phyloP scores from a whole-genome alignment of 2,329 filamentous ascomycete genomes.

The Paradendryphiella salina region DNA sequence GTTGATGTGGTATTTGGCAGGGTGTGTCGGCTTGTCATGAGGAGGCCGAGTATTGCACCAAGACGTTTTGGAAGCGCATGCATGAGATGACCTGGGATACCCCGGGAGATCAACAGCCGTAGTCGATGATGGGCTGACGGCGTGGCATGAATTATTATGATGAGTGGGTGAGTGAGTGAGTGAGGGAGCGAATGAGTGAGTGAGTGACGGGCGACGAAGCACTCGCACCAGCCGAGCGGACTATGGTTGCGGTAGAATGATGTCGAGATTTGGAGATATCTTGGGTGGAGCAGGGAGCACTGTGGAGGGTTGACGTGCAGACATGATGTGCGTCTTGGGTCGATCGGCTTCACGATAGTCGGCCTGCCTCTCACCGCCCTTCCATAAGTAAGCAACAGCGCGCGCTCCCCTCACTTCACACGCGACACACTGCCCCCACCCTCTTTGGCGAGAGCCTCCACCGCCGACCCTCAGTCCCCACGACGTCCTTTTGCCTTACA shows the following conservation, averaged over 20 bases:
- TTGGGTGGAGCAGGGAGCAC: no score
- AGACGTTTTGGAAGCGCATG: constrained; percentile 5
- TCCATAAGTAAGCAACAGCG: constrained; percentile 7
- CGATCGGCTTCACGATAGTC: constrained; percentile 6
- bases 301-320: background rate
- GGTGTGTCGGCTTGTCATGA: background rate
- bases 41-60: constrained; percentile 2
- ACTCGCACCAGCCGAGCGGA: no score
- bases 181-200: background rate
- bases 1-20: no score
- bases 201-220: background rate
- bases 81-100: constrained; percentile 10
- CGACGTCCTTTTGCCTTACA: background rate
- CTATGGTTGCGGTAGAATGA: no score
- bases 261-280: no score
- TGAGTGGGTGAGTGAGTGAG: background rate
- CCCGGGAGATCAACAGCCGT: constrained; percentile 6
- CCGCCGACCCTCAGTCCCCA: background rate
- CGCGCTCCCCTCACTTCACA: background rate
- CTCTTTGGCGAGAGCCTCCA: background rate
- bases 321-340: constrained; percentile 1
- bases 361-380: constrained; percentile 9
- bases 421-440: constrained; percentile 1
- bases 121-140: background rate
- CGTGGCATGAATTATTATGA: background rate